Evolutionary conservation across 2,329 filamentous ascomycete genomes (phyloP), one percentile per base, ranked within the genome.

Genomic region (Colletotrichum graminicola): DNA sequence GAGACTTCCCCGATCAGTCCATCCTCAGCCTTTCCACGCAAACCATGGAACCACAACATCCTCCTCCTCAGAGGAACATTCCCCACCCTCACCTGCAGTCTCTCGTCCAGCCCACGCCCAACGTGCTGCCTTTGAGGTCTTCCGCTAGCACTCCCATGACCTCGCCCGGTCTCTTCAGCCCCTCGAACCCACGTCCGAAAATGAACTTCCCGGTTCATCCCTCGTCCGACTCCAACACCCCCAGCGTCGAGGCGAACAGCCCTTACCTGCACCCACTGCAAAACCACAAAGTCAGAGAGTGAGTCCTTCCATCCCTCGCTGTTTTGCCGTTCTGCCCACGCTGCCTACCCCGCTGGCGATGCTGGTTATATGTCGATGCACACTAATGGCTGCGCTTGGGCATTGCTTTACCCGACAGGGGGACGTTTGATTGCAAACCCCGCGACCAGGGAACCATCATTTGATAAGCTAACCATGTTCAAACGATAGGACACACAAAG

Each of bases 221-320:
- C 36, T 77, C 84, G 36, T 88, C 87, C 71, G 89, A 90, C 77
- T 85, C 83, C 71, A 85, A 86, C 34, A 87, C 88, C 6, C 87
- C 88, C 47, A 84, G 82, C 51, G 83, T 82, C 34, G 77, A 81
- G 56, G 76, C 83, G 51, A 84, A 84, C 68, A 91, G 88, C 76
- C 90, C 91, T 1, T 91, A 88, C 76, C 81, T 93, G 66, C 92
- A 94, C 76, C 91, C 92, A 43, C 81, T 93, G 67, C 92, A 94
- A 79, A 88, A 89, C 72, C 91, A 93, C 79, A 90, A 87, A 80
- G 92, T 94, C 62, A 87, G 92, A 88, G 93, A 94, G 91, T 93
- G 86, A 87, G 91, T 88, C 18, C 14, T 11, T 32, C 5, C 60
- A 29, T 14, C n/a, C 47, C 8, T 18, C 26, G 5, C 41, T 3